Base-by-base conservation (phyloP, 2,329 filamentous ascomycete genomes). In the Aspergillus ruber region DNA sequence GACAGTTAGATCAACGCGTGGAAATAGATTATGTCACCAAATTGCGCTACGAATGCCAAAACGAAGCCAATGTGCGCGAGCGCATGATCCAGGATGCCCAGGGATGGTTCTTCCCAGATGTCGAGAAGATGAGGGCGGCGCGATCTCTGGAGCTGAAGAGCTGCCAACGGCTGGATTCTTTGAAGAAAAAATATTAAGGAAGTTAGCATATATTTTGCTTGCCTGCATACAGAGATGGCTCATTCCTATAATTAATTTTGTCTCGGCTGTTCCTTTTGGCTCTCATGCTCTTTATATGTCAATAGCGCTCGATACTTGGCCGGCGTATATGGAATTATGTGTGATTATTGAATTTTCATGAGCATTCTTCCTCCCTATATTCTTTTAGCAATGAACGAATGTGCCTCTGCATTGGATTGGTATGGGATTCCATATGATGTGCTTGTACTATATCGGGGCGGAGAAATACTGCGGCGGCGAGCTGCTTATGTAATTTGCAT, bases 91-190 rank as follows among this genome's bases (percentile, higher is more conserved):
- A 95, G 54, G 84, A 88, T 42, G 90, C 90, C 0, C 82, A 86
- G 58, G 90, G 90, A 3, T 95, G 90, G 86, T 89, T 95, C 62
- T 90, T 82, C 66, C 81, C 83, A 47, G 89, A 96, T 60, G 76
- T 82, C 45, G 84, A 84, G 52, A 90, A 89, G 74, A 81, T 95
- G 81, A 80, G 84, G 51, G 69, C 81, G 49, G 90, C 90, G 25
- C 72, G 77, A 50, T 71, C 71, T 18, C 76, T 84, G 75, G 72
- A 79, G 41, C 76, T 82, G 73, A 75, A 74, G 64, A 78, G 72
- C 56, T 86, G 83, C 65, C 71, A 71, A 58, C 75, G 73, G 53
- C 62, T 85, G 56, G 71, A 78, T 46, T 69, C 73, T 42, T 62
- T 82, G 65, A 74, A 74, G 45, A 57, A 65, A 27, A 65, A 55